These are phyloP conservation scores for Astragalus glycyphyllos DNA, from an alignment of 306 rosid genomes.

Conservation along the genomic window DNA sequence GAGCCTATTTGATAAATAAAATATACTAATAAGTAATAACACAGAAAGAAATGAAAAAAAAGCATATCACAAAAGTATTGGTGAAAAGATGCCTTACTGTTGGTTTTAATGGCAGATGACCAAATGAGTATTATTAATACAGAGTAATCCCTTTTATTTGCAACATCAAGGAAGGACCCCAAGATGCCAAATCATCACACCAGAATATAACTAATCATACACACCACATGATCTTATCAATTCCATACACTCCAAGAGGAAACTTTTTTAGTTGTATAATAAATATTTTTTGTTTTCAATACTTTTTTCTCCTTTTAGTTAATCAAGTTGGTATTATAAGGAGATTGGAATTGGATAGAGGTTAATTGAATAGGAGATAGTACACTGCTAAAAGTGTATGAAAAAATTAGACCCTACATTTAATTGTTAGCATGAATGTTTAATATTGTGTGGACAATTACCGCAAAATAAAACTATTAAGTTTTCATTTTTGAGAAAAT, in stretches of 20 bases:
- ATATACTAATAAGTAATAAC: no score
- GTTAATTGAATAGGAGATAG: neutral
- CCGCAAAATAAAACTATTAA: neutral
- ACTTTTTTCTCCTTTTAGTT: neutral
- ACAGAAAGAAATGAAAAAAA: neutral
- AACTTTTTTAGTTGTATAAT: no score
- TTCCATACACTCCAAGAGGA: no score
- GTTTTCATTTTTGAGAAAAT: neutral
- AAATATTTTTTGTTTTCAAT: neutral
- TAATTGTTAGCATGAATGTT: neutral
- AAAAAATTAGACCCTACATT: neutral
- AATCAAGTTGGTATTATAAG: neutral
- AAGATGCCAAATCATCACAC: no score
- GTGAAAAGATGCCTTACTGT: neutral
- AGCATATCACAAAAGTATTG: neutral
- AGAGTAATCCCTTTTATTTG: no score
- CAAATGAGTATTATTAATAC: no score
- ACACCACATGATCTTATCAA: no score
- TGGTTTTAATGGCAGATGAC: no score
- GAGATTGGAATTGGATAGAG: neutral
- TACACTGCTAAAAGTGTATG: neutral
- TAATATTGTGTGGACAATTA: neutral
- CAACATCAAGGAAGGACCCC: no score
- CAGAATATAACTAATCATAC: no score
- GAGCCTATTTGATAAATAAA: neutral